phyloP scores from a whole-genome alignment of 140 eudicot species.

The Erigeron philadelphicus region DNA sequence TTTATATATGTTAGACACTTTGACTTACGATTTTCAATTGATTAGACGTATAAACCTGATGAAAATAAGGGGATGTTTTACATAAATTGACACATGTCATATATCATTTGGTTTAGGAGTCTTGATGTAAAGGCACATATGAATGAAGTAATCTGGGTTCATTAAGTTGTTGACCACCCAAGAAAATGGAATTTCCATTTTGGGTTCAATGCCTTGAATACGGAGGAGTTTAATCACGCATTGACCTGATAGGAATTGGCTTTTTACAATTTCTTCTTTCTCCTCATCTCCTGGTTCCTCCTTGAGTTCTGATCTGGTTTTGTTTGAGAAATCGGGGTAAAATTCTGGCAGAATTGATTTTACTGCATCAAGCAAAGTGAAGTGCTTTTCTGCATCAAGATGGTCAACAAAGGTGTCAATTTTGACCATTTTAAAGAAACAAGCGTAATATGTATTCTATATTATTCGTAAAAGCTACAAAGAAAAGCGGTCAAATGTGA shows the following conservation, averaged over 20 bases:
- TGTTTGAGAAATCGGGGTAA: constrained; percentile 24
- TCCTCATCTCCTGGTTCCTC: constrained; percentile 22
- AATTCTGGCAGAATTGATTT: constrained; percentile 73
- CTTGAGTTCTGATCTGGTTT: constrained; percentile 27
- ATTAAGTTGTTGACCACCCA: constrained; percentile 89
- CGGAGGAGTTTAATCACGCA: constrained; percentile 62
- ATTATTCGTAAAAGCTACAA: not conserved
- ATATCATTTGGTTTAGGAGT: constrained; percentile 33
- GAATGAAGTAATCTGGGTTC: constrained; percentile 88
- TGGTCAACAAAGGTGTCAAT: not conserved
- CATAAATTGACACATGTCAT: constrained; percentile 22
- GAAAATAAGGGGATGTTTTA: not conserved
- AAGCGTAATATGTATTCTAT: not conserved
- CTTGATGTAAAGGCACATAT: constrained; percentile 72
- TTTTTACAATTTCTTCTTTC: constrained; percentile 11
- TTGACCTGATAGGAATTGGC: constrained; percentile 20
- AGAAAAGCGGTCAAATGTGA: not conserved
- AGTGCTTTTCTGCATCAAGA: constrained; percentile 52
- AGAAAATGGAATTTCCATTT: constrained; percentile 72
- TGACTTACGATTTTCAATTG: constrained; percentile 11
- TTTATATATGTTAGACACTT: constrained; percentile 45
- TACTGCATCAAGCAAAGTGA: constrained; percentile 68
- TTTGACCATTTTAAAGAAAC: not conserved
- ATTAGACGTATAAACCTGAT: constrained; percentile 1
- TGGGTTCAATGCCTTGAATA: constrained; percentile 83